phyloP scores from a whole-genome alignment of 2,329 filamentous ascomycete genomes.

The Verticillium nubilum region DNA sequence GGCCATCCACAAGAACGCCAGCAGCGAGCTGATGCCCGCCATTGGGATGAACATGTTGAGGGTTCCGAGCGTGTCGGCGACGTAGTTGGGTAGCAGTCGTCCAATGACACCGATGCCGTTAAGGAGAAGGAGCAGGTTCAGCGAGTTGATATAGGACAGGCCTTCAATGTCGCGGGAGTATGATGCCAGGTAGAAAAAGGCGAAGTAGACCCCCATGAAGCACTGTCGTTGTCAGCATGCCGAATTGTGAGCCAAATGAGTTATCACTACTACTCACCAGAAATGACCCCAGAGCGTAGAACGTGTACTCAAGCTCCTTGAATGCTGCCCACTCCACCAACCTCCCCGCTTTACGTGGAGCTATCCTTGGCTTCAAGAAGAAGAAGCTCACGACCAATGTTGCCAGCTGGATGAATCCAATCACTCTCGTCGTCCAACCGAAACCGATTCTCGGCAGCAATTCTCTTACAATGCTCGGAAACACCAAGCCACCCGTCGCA shows the following conservation, averaged over 20 bases:
- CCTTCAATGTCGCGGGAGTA: conserved; percentile 38
- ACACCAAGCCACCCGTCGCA: conserved; percentile 50
- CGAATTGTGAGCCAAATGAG: conserved; percentile 6
- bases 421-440: conserved; percentile 49
- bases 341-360: conserved; percentile 31
- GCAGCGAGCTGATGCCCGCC: conserved; percentile 31
- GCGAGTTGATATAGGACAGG: conserved; percentile 41
- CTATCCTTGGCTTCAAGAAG: conserved; percentile 34
- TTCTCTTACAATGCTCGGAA: conserved; percentile 50
- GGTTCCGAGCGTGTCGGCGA: conserved; percentile 53
- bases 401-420: conserved; percentile 53
- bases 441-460: conserved; percentile 54
- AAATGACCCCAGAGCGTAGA: conserved; percentile 29
- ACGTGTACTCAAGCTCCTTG: conserved; percentile 36
- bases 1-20: conserved; percentile 53
- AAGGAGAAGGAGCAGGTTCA: conserved; percentile 58
- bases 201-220: conserved; percentile 50
- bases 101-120: conserved; percentile 58
- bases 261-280: too few relatives aligned
- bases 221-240: conserved; percentile 20
- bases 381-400: conserved; percentile 32
- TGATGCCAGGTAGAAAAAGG: conserved; percentile 52
- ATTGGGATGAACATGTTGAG: conserved; percentile 55
- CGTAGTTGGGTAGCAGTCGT: conserved; percentile 50
- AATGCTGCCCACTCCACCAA: conserved; percentile 41